Conservation (phyloP, 257 asterid genomes). For the Ophiorrhiza pumila region DNA sequence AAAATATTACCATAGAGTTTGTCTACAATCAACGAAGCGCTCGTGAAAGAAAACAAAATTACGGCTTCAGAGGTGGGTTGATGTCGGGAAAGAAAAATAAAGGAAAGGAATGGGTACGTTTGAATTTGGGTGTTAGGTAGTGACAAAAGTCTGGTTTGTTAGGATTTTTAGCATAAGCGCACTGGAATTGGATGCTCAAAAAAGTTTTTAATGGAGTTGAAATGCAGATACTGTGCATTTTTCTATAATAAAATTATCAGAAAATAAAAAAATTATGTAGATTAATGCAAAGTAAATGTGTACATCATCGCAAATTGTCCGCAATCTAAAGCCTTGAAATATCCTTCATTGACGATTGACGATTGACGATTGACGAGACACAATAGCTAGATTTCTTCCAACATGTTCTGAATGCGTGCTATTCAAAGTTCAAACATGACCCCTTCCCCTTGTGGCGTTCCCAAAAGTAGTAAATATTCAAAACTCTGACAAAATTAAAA, state of each 20-base stretch:
- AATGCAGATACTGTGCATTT: no score
- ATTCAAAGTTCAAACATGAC: constrained; percentile 4
- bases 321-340: no score
- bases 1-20: not conserved
- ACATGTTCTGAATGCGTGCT: not conserved
- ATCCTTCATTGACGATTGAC: no score
- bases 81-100: not conserved
- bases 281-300: constrained; percentile 2
- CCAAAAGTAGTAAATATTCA: not conserved
- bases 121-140: not conserved
- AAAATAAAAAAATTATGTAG: not conserved
- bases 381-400: constrained; percentile 6
- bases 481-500: not conserved
- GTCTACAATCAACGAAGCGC: not conserved
- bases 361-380: no score
- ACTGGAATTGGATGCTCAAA: not conserved
- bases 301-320: not conserved
- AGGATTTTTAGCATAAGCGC: not conserved
- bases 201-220: not conserved
- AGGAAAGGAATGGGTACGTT: not conserved
- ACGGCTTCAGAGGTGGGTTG: constrained; percentile 1
- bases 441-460: not conserved
- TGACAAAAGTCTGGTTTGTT: not conserved
- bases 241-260: no score
- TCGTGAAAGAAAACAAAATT: not conserved